Base-by-base conservation (phyloP, 2,329 filamentous ascomycete genomes). In the Ilyonectria mors-panacis region DNA sequence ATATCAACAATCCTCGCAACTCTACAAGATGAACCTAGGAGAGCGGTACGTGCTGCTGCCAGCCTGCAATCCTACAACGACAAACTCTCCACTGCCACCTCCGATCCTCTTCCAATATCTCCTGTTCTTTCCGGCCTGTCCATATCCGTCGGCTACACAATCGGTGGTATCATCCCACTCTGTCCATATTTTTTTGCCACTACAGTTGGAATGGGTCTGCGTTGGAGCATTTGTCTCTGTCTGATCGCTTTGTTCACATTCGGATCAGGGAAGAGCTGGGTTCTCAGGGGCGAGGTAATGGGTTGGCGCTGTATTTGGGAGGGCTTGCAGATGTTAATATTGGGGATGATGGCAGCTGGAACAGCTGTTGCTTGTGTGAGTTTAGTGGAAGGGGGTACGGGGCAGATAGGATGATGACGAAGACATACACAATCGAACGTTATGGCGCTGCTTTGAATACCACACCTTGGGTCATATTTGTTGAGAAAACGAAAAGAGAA, bases 111-210 rank as follows among this genome's bases (percentile, higher is more conserved):
- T 0, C 12, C 60, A 67, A 39, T 76, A 9, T 78, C 78, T 28
- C 85, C 87, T 0, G 76, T 81, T 39, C 76, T 85, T 12, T 88
- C 85, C 0, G 90, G 89, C 2, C 70, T 90, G 10, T 91, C 87
- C 0, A 88, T 92, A 45, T 87, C 89, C 0, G 72, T 87, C 2
- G 89, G 89, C 0, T 92, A 92, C 72, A 84, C 91, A 39, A 78
- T 90, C 2, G 90, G 90, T 5, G 90, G 90, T 0, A 82, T 90
- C 64, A 85, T 92, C 30, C 89, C 90, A 0, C 79, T 92, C 12
- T 78, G 89, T 26, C 90, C 90, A 0, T 92, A 92, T 76, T 87
- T 92, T 65, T 86, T 90, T 60, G 78, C 82, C 17, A 51, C 69
- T 2, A 80, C 77, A 2, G 80, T 85, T 0, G 78, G 75, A 0